Percentiles rank a stretch among this genome's conserved stretches.
These are phyloP conservation scores for Pseudotulostoma volvatum DNA, from an alignment of 495 filamentous ascomycete genomes.

Conservation along the genomic window DNA sequence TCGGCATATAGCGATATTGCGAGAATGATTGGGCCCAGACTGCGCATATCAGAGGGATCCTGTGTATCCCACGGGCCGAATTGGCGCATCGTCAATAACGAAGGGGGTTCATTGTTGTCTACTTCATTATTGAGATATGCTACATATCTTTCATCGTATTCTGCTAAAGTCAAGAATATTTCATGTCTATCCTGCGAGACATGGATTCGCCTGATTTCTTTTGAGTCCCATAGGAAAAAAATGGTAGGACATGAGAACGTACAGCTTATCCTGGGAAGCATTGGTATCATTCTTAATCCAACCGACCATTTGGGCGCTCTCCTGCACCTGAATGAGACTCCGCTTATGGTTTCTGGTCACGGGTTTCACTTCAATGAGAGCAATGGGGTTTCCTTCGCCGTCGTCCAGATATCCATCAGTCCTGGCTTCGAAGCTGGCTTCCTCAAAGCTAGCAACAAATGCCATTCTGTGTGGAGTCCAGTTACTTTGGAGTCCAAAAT, in stretches of 20 bases:
- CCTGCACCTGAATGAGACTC: background rate
- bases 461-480: constrained; percentile 2
- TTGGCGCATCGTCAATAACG: constrained; percentile 8
- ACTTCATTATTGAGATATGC: constrained; percentile 4
- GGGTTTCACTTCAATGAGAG: constrained; percentile 4
- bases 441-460: constrained; percentile 1
- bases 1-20: constrained; percentile 3
- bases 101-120: too few species aligned
- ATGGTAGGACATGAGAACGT: too few species aligned
- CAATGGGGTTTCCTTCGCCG: too few species aligned
- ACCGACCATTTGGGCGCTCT: constrained; percentile 4
- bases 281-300: constrained; percentile 3
- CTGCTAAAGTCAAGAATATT: constrained; percentile 4
- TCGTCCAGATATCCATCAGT: too few species aligned
- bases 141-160: constrained; percentile 5
- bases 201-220: constrained; percentile 3
- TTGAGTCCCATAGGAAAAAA: background rate
- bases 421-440: constrained; percentile 4
- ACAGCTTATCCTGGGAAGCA: background rate
- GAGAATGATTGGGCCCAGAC: constrained; percentile 3
- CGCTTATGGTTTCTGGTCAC: background rate
- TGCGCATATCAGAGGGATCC: background rate
- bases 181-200: constrained; percentile 8
- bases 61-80: constrained; percentile 5
- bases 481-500: background rate